Conservation (phyloP, 106 monocot genomes). For the Acorus gramineus region DNA sequence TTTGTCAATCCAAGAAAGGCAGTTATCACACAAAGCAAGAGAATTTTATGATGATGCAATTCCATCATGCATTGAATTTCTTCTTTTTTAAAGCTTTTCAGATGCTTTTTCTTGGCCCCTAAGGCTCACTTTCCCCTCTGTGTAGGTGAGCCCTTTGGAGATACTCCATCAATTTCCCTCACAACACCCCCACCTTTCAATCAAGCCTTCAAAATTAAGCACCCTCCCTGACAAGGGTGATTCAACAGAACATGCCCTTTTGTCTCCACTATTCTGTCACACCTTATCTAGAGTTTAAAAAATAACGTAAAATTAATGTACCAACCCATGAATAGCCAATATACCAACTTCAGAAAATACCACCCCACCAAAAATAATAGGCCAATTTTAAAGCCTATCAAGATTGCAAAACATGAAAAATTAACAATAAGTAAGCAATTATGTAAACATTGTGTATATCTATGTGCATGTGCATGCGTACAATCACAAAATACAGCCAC, state of each 20-base stretch:
- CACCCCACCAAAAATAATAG: conserved; percentile 12
- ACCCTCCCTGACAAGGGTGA: neutral
- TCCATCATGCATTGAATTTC: neutral
- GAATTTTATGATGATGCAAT: too few species aligned
- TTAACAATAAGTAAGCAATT: too few species aligned
- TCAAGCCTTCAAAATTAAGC: conserved; percentile 25
- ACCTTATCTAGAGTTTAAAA: too few species aligned
- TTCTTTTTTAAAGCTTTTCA: neutral
- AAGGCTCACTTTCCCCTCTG: conserved; percentile 16
- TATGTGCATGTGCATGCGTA: too few species aligned
- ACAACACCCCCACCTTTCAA: neutral
- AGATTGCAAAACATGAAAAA: too few species aligned
- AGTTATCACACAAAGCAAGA: too few species aligned
- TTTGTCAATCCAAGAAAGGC: too few species aligned
- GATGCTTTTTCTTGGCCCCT: conserved; percentile 6
- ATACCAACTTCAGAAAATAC: conserved; percentile 17
- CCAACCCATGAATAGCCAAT: conserved; percentile 13
- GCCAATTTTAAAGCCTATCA: too few species aligned
- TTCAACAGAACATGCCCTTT: too few species aligned
- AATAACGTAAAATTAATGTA: neutral
- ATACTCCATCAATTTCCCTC: conserved; percentile 6
- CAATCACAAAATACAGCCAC: too few species aligned
- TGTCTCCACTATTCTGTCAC: too few species aligned
- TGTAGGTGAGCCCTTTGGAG: conserved; percentile 3
- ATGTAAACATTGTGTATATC: too few species aligned